Conservation (phyloP, 2,329 filamentous ascomycete species). For the Exophiala sp. region DNA sequence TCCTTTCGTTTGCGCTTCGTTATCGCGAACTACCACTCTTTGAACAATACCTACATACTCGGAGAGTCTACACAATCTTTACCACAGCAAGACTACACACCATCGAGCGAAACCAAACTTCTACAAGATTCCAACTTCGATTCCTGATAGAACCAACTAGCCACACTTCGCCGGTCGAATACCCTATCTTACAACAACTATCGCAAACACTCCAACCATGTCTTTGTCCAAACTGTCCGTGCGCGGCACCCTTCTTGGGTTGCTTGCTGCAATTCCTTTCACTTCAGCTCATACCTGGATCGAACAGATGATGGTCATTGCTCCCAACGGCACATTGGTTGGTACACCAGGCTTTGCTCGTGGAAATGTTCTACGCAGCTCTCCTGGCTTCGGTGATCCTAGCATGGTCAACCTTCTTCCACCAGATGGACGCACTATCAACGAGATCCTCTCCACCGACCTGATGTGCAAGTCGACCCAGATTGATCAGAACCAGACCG, state of each 20-base stretch:
- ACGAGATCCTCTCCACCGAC: slow-evolving; percentile 48
- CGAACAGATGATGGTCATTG: slow-evolving; percentile 69
- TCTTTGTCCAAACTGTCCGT: slow-evolving; percentile 12
- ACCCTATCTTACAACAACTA: neutral
- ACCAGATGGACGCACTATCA: slow-evolving; percentile 46
- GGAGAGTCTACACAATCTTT: slow-evolving; percentile 12
- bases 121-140: neutral
- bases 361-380: slow-evolving; percentile 60
- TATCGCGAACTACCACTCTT: slow-evolving; percentile 13
- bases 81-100: slow-evolving; percentile 1
- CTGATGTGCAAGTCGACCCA: slow-evolving; percentile 64
- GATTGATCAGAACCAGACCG: slow-evolving; percentile 55
- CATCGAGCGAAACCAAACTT: neutral
- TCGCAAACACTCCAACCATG: slow-evolving; percentile 6
- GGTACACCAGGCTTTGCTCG: slow-evolving; percentile 72
- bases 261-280: slow-evolving; percentile 15
- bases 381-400: slow-evolving; percentile 55
- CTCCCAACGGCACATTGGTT: slow-evolving; percentile 68
- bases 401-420: slow-evolving; percentile 64
- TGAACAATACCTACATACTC: slow-evolving; percentile 8
- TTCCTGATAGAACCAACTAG: slow-evolving; percentile 1
- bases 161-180: slow-evolving; percentile 11
- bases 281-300: slow-evolving; percentile 72
- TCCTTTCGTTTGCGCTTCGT: slow-evolving; percentile 9
- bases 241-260: slow-evolving; percentile 30